phyloP scores from a whole-genome alignment of 305 asterid genomes.

The Solanum chacoense region DNA sequence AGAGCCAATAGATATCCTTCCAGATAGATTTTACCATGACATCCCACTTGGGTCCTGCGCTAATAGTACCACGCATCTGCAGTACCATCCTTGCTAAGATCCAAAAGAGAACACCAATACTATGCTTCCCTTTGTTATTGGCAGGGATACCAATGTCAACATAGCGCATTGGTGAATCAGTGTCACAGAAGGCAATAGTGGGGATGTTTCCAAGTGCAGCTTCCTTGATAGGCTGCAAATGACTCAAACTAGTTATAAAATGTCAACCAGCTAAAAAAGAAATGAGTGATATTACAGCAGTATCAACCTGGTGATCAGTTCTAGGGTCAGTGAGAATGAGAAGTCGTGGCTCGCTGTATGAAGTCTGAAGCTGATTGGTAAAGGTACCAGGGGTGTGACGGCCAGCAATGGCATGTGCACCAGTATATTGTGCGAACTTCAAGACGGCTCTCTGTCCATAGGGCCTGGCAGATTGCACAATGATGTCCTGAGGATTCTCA shows the following conservation, averaged over 20 bases:
- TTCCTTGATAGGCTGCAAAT: conserved; percentile 40
- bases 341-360: conserved; percentile 47
- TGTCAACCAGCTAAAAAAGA: not conserved
- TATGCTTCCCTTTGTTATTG: conserved; percentile 49
- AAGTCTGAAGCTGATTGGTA: conserved; percentile 44
- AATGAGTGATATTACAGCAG: not conserved
- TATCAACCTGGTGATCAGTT: conserved; percentile 41
- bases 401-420: conserved; percentile 43
- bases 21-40: conserved; percentile 23
- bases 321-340: conserved; percentile 47
- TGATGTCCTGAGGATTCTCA: conserved; percentile 52
- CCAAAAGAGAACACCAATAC: conserved; percentile 49
- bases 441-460: conserved; percentile 56
- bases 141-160: conserved; percentile 52
- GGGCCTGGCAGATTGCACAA: conserved; percentile 50
- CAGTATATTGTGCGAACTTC: conserved; percentile 47
- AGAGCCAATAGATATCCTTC: not conserved
- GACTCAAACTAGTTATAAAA: not conserved
- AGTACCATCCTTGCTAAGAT: conserved; percentile 44
- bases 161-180: conserved; percentile 42
- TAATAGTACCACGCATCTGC: conserved; percentile 41
- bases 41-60: conserved; percentile 41
- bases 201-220: conserved; percentile 38
- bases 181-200: conserved; percentile 45
- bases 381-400: conserved; percentile 54